Conservation (phyloP, 192 early-diverging fungal species). For the Coemansia sp. region DNA sequence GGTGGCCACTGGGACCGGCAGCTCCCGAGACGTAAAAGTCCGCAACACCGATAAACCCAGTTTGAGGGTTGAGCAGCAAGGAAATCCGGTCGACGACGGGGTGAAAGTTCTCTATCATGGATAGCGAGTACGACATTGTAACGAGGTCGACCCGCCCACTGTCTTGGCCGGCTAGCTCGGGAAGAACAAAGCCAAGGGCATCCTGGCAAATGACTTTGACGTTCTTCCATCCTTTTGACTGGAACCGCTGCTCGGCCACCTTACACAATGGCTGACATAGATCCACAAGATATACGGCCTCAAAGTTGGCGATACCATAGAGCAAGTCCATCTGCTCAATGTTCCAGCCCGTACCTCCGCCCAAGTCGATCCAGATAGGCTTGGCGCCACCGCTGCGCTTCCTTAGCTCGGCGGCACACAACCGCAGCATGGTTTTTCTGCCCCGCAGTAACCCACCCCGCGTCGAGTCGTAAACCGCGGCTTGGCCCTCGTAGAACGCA, state of each 20-base stretch:
- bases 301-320: constrained; percentile 73
- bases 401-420: constrained; percentile 75
- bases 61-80: constrained; percentile 56
- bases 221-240: constrained; percentile 74
- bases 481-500: constrained; percentile 78
- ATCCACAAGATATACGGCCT: constrained; percentile 77
- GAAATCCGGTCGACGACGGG: constrained; percentile 67
- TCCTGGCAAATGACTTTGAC: constrained; percentile 79
- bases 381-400: constrained; percentile 23
- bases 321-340: constrained; percentile 74
- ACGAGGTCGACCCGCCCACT: constrained; percentile 66
- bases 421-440: constrained; percentile 73
- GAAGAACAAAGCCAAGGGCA: constrained; percentile 67
- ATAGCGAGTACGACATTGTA: constrained; percentile 86
- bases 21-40: constrained; percentile 75
- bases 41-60: constrained; percentile 72
- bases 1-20: background rate
- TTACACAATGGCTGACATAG: constrained; percentile 79
- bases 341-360: constrained; percentile 72
- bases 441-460: constrained; percentile 71
- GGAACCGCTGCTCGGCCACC: constrained; percentile 72
- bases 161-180: constrained; percentile 32
- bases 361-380: constrained; percentile 64
- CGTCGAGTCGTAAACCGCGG: constrained; percentile 76
- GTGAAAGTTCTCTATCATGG: constrained; percentile 79